A percentile compares a stretch with the other conserved stretches of the same genome.
Conservation (phyloP, 306 rosid species). For the Vigna unguiculata region DNA sequence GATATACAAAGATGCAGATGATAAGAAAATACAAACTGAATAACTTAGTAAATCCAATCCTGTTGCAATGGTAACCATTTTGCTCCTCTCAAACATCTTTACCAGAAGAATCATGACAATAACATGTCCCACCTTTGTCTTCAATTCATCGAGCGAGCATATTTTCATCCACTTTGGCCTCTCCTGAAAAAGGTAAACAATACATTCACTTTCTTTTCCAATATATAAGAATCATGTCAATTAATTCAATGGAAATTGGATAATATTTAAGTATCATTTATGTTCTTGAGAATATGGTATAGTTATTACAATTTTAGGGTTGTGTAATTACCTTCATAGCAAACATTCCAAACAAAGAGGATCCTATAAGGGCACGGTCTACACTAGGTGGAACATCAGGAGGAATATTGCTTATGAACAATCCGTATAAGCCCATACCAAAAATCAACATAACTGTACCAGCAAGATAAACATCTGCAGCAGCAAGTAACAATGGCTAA, state of each 20-base stretch:
- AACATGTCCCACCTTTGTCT: constrained; percentile 95
- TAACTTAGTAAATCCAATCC: constrained; percentile 86
- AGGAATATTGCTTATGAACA: constrained; percentile 80
- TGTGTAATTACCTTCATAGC: constrained; percentile 74
- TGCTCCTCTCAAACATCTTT: constrained; percentile 98
- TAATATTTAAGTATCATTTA: not conserved
- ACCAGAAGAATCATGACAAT: constrained; percentile 97
- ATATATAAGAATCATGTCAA: not conserved
- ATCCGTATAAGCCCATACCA: constrained; percentile 93
- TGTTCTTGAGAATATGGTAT: not conserved
- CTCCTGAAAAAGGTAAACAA: constrained; percentile 58
- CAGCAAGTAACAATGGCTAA: constrained; percentile 28
- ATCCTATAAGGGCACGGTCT: constrained; percentile 82
- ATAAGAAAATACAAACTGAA: constrained; percentile 86
- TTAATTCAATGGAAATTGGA: not conserved
- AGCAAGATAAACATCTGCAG: constrained; percentile 97
- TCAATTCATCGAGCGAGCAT: constrained; percentile 88
- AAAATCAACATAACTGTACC: constrained; percentile 98
- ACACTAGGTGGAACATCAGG: constrained; percentile 56
- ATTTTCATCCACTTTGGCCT: constrained; percentile 95
- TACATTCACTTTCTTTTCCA: constrained; percentile 13
- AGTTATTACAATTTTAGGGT: not conserved
- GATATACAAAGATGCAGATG: constrained; percentile 94
- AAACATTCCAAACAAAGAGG: constrained; percentile 97
- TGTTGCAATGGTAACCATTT: constrained; percentile 84